Percentiles rank a stretch among this genome's conserved stretches.
Evolutionary conservation across 2,329 filamentous ascomycete species (phyloP).

Genomic region (Graphium sp.): DNA sequence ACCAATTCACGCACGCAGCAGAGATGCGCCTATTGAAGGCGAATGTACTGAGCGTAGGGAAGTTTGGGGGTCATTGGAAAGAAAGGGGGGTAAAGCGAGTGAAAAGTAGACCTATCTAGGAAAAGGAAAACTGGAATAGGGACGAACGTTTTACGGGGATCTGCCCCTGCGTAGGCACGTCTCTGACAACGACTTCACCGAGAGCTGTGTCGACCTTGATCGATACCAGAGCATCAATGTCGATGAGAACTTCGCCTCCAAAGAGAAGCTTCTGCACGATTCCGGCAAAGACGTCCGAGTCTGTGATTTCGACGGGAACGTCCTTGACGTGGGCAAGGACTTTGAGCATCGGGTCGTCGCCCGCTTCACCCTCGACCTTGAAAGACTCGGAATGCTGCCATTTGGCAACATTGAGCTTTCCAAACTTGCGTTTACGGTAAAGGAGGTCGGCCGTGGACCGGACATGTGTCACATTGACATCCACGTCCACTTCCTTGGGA

Average conservation of each 20-base stretch:
- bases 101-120: constrained; percentile 1
- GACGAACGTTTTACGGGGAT: constrained; percentile 90
- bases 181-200: constrained; percentile 64
- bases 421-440: constrained; percentile 64
- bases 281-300: constrained; percentile 62
- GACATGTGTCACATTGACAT: constrained; percentile 60
- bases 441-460: constrained; percentile 65
- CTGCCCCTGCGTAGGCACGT: constrained; percentile 70
- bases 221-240: constrained; percentile 66
- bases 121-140: constrained; percentile 20
- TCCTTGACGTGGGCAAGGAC: constrained; percentile 64
- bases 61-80: too few relatives aligned
- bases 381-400: constrained; percentile 80
- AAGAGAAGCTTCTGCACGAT: constrained; percentile 72
- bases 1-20: too few relatives aligned
- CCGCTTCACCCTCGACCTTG: constrained; percentile 33
- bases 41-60: too few relatives aligned
- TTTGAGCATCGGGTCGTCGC: constrained; percentile 44
- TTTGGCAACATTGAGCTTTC: constrained; percentile 58
- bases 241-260: constrained; percentile 51
- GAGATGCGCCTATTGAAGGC: too few relatives aligned
- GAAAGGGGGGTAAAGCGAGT: constrained; percentile 2
- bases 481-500: constrained; percentile 76
- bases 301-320: constrained; percentile 67
- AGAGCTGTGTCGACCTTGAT: constrained; percentile 68